A percentile compares a stretch with the other conserved stretches of the same genome.
These are phyloP conservation scores for Cyathus pygmaeus DNA, from an alignment of 1,284 basidiomycete genomes.

Conservation along the genomic window DNA sequence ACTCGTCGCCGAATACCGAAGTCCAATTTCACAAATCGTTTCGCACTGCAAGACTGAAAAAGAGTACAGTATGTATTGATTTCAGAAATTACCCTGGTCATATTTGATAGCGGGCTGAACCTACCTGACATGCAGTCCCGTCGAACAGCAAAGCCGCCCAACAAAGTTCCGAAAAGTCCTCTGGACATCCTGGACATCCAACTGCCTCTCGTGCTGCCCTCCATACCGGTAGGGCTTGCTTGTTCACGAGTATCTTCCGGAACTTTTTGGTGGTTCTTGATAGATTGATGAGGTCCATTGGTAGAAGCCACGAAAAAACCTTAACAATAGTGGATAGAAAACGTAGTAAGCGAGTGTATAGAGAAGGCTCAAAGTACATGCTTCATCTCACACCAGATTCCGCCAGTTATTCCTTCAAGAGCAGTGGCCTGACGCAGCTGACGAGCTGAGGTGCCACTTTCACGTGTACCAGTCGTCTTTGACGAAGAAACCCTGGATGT, in stretches of 20 bases:
- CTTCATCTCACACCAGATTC: no score
- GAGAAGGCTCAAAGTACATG: no score
- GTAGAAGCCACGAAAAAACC: background rate
- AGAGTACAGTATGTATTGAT: background rate
- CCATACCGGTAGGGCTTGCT: constrained; percentile 26
- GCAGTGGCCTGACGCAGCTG: no score
- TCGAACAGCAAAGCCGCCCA: constrained; percentile 34
- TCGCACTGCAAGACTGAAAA: constrained; percentile 32
- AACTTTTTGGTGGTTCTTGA: constrained; percentile 15
- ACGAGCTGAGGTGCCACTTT: no score
- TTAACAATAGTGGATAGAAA: no score
- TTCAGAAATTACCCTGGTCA: background rate
- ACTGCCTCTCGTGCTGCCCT: constrained; percentile 10
- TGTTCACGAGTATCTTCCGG: constrained; percentile 18
- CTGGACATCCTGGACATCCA: constrained; percentile 18
- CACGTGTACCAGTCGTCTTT: no score
- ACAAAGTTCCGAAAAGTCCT: constrained; percentile 25
- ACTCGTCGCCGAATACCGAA: constrained; percentile 41
- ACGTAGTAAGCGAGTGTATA: no score
- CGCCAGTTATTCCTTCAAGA: no score
- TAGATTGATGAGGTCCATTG: background rate
- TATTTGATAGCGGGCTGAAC: no score
- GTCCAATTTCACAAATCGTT: constrained; percentile 36
- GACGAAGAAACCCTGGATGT: no score
- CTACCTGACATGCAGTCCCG: constrained; percentile 38